Base-by-base conservation (phyloP, 2,329 filamentous ascomycete species). In the Aschersonia sp. region DNA sequence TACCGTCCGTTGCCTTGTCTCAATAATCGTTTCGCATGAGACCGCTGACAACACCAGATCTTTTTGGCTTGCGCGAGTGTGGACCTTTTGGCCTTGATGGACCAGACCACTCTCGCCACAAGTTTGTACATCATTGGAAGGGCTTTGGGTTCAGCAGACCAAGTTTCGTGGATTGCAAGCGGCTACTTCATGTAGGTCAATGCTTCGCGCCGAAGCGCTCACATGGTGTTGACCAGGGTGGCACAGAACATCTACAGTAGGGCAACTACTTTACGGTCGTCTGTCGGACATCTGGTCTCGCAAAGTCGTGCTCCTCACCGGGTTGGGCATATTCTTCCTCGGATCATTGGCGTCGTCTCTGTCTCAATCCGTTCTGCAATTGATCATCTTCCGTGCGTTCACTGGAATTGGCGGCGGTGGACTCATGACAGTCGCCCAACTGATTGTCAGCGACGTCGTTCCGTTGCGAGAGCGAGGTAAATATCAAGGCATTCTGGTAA, bases 391-490 rank as follows among this genome's bases (percentile, higher is more conserved):
- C 44, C 65, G 67, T 4, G 62, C 62, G 32, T 62, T 68, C 31
- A 68, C 65, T 6, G 65, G 67, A 44, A 74, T 86, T 48, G 84
- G 83, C 22, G 83, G 82, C 9, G 83, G 80, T 1, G 83, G 83
- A 2, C 79, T 87, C 70, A 81, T 78, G 44, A 81, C 81, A 0
- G 77, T 86, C 43, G 78, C 81, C 7, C 77, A 73, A 47, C 81
- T 88, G 39, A 67, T 88, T 50, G 65, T 88, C 55, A 83, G 77
- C 51, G 85, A 89, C 60, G 71, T 87, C 10, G 75, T 88, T 1
- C 75, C 82, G 0, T 65, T 87, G 29, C 69, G 82, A 5, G 76
- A 86, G 50, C 68, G 84, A 48, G 85, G 84, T 0, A 73, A 82
- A 14, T 89, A 83, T 73, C 85, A 88, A 59, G 84, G 83, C 0